A percentile compares a stretch with the other conserved stretches of the same genome.
Conservation (phyloP, 1,139 yeast species). For the Komagataea norvegica region DNA sequence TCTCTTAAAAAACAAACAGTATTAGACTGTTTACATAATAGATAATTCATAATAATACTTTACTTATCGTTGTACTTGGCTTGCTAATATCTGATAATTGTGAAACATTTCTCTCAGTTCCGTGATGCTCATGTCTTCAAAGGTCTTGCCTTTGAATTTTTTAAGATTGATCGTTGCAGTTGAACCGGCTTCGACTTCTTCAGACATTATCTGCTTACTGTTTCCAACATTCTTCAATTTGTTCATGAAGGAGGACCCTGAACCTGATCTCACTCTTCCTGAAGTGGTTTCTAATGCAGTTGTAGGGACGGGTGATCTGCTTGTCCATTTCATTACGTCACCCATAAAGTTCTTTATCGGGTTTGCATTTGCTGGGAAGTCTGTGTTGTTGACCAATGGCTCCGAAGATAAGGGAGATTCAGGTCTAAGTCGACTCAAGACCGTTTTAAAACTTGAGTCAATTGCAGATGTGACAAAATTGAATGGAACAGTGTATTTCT, state of each 20-base stretch:
- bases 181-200: not conserved
- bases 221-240: constrained; percentile 6
- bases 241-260: constrained; percentile 7
- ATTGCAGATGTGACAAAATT: constrained; percentile 13
- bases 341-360: constrained; percentile 22
- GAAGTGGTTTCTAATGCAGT: not conserved
- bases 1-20: no score
- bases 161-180: constrained; percentile 7
- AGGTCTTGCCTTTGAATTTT: constrained; percentile 24
- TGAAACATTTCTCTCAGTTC: constrained; percentile 29
- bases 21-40: no score
- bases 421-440: constrained; percentile 5
- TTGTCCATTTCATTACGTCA: constrained; percentile 24
- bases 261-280: constrained; percentile 6
- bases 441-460: constrained; percentile 16
- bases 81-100: constrained; percentile 2
- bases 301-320: constrained; percentile 8
- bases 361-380: constrained; percentile 10
- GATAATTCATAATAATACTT: no score
- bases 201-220: not conserved
- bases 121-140: constrained; percentile 28
- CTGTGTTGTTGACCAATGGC: not conserved
- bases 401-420: not conserved
- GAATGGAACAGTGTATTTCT: constrained; percentile 3
- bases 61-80: not conserved